Percentiles rank a stretch among this genome's conserved stretches.
phyloP scores from a whole-genome alignment of 306 rosid species.

The Malus domestica region DNA sequence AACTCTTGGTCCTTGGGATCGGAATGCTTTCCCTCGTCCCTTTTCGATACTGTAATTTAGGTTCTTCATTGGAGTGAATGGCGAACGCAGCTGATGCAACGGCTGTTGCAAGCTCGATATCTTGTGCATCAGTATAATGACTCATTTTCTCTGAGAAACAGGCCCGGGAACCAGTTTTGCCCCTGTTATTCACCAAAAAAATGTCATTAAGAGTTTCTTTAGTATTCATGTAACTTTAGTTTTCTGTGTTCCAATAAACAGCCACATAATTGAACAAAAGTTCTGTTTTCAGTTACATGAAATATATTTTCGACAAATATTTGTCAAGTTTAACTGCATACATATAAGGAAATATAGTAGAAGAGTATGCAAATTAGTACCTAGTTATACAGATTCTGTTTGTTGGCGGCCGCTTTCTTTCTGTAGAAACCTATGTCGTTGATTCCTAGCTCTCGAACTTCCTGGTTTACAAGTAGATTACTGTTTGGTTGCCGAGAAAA shows the following conservation, averaged over 20 bases:
- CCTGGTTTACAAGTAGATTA: not conserved
- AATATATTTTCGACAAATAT: not conserved
- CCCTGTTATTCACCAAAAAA: slow-evolving; percentile 6
- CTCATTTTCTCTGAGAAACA: slow-evolving; percentile 8
- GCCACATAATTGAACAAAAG: not conserved
- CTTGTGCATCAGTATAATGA: slow-evolving; percentile 26
- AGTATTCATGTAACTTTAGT: not conserved
- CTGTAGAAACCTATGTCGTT: not conserved
- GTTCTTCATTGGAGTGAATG: slow-evolving; percentile 48
- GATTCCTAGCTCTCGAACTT: not conserved
- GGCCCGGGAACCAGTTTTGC: slow-evolving; percentile 15
- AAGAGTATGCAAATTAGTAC: not conserved
- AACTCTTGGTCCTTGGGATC: slow-evolving; percentile 25
- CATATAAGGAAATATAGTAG: not conserved
- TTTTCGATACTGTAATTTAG: slow-evolving; percentile 19
- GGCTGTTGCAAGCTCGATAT: slow-evolving; percentile 44
- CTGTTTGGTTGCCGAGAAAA: slow-evolving; percentile 11
- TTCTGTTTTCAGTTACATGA: not conserved
- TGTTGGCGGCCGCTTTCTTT: slow-evolving; percentile 2
- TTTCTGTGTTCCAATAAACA: not conserved
- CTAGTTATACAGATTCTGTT: slow-evolving; percentile 16
- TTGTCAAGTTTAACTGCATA: not conserved
- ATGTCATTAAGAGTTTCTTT: not conserved
- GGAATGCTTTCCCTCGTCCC: slow-evolving; percentile 23
- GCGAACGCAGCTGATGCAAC: slow-evolving; percentile 56